phyloP scores from a whole-genome alignment of 805 yeast species.

The Yarrowia hollandica region DNA sequence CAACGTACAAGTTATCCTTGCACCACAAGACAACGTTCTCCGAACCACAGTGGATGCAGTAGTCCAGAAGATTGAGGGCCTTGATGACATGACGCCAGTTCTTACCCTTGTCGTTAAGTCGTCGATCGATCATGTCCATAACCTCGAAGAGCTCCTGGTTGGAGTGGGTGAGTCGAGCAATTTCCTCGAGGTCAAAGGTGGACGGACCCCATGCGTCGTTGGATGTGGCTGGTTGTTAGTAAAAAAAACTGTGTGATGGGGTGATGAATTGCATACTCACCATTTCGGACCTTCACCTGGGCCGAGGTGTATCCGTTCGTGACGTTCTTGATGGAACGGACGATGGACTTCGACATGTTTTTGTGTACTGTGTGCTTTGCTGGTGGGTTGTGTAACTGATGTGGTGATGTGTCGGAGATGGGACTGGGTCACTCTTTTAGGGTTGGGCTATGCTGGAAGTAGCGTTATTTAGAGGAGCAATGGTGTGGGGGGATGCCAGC shows the following conservation, averaged over 20 bases:
- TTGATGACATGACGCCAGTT: conserved; percentile 97
- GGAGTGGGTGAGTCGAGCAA: conserved; percentile 66
- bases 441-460: conserved; percentile 28
- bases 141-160: conserved; percentile 74
- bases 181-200: conserved; percentile 76
- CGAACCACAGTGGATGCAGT: conserved; percentile 78
- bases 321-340: conserved; percentile 83
- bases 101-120: conserved; percentile 93
- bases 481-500: conserved; percentile 16
- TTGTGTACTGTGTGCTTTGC: not conserved
- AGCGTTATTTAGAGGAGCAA: conserved; percentile 28
- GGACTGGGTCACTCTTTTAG: conserved; percentile 16
- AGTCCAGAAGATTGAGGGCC: conserved; percentile 84
- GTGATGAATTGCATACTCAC: conserved; percentile 13
- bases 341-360: conserved; percentile 52
- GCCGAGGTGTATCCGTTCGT: conserved; percentile 85
- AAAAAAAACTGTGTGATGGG: not conserved
- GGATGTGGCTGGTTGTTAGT: conserved; percentile 55
- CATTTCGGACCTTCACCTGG: conserved; percentile 82
- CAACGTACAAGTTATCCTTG: conserved; percentile 79
- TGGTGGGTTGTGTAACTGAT: conserved; percentile 3
- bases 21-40: conserved; percentile 92
- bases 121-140: conserved; percentile 90
- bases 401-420: conserved; percentile 26
- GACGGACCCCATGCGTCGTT: conserved; percentile 87